phyloP scores from a whole-genome alignment of 73 alveolate genomes.

The Tetrahymena elliotti region DNA sequence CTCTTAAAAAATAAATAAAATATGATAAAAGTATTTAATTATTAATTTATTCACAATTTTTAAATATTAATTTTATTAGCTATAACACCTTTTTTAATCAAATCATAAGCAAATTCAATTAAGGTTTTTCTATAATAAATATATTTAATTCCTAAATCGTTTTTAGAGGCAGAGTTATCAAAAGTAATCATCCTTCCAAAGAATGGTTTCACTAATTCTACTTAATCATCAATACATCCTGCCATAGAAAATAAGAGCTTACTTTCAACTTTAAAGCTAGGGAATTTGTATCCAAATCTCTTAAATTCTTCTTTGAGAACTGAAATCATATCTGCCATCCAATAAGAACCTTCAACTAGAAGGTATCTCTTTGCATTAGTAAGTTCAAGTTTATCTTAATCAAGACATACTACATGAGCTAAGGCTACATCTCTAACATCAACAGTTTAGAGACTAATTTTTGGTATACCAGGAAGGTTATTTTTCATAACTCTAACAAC shows the following conservation, averaged over 20 bases:
- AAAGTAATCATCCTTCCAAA: neutral
- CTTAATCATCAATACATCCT: neutral
- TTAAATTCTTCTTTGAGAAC: conserved; percentile 17
- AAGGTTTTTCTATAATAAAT: neutral
- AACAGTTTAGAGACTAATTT: conserved; percentile 25
- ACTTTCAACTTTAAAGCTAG: neutral
- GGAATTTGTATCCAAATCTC: conserved; percentile 6
- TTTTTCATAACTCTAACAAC: conserved; percentile 25
- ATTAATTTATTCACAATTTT: neutral
- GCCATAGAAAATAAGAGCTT: neutral
- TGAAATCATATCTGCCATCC: neutral
- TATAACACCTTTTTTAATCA: neutral
- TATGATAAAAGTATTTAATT: neutral
- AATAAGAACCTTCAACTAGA: neutral
- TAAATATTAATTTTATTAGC: neutral
- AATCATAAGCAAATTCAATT: neutral
- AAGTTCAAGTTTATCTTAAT: neutral
- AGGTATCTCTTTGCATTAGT: conserved; percentile 11
- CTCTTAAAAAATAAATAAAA: no score
- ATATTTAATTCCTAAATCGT: neutral
- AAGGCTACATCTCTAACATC: conserved; percentile 57
- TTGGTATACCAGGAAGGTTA: conserved; percentile 55
- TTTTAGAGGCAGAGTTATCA: neutral
- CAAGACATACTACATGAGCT: conserved; percentile 46
- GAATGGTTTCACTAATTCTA: neutral